These are phyloP conservation scores for Nakaseomyces nivariensis DNA, from an alignment of 1,139 yeast species.

Conservation along the genomic window DNA sequence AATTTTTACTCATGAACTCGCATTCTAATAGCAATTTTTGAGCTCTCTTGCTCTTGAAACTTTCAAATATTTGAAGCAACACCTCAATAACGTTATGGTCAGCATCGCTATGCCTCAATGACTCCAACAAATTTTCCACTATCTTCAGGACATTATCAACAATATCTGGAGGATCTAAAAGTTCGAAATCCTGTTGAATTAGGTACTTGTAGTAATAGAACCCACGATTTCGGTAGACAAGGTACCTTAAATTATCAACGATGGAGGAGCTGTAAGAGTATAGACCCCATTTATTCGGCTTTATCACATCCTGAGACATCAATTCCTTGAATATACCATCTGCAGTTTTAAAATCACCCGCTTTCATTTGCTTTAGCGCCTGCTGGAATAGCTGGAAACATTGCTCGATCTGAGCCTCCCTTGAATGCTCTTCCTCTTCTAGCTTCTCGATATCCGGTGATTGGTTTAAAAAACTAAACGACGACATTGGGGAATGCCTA, in stretches of 20 bases:
- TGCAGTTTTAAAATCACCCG: slow-evolving; percentile 41
- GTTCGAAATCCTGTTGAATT: slow-evolving; percentile 11
- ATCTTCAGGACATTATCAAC: slow-evolving; percentile 31
- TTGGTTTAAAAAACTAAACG: slow-evolving; percentile 71
- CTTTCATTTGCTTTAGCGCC: slow-evolving; percentile 56
- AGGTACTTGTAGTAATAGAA: slow-evolving; percentile 52
- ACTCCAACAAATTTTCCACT: slow-evolving; percentile 46
- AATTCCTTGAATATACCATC: slow-evolving; percentile 48
- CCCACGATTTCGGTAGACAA: slow-evolving; percentile 76
- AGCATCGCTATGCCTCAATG: slow-evolving; percentile 54
- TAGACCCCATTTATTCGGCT: slow-evolving; percentile 40
- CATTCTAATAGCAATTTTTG: slow-evolving; percentile 60
- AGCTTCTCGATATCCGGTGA: slow-evolving; percentile 53
- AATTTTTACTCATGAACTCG: slow-evolving; percentile 39
- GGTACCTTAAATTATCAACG: slow-evolving; percentile 60
- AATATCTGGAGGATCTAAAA: slow-evolving; percentile 17
- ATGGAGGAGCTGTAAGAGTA: slow-evolving; percentile 50
- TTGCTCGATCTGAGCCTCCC: slow-evolving; percentile 78
- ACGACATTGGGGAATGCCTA: slow-evolving; percentile 35
- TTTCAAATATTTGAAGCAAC: slow-evolving; percentile 40
- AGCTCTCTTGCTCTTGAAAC: slow-evolving; percentile 41
- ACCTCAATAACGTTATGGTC: slow-evolving; percentile 45
- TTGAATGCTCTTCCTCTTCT: slow-evolving; percentile 77
- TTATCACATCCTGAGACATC: slow-evolving; percentile 58
- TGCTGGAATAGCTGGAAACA: slow-evolving; percentile 67